Base-by-base conservation (phyloP, 2,329 filamentous ascomycete species). In the Pezicula carpinea region DNA sequence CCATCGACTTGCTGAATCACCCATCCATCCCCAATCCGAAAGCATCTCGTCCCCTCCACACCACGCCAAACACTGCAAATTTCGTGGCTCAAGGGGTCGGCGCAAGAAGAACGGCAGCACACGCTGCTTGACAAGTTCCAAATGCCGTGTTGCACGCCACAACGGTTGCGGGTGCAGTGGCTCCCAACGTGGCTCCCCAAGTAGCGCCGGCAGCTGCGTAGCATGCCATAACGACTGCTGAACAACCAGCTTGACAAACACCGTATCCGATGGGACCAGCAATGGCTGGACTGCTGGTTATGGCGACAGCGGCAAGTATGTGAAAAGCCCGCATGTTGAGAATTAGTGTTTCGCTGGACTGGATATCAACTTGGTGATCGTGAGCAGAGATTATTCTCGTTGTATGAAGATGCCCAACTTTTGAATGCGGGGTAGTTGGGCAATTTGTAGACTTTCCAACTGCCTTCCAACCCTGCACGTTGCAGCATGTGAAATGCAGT, bases 201-300 rank as follows among this genome's bases (percentile, higher is more conserved):
- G 66, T 67, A 38, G 57, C 62, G 0, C 73, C 72, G 1, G 66
- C 72, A 5, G 67, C 72, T 1, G 57, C 23, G 42, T 76, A 76
- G 50, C 72, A 77, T 0, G 72, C 69, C 54, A 66, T 68, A 0
- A 72, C 72, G 0, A 76, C 56, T 0, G 50, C 51, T 0, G 72
- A 57, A 29, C 74, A 77, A 4, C 73, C 73, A 0, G 67, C 66
- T 56, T 77, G 73, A 39, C 73, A 77, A 3, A 70, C 41, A 0
- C 67, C 72, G 49, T 77, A 77, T 7, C 56, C 64, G 2, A 55
- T 22, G 0, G 66, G 67, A 0, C 68, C 68, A 6, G 63, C 64
- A 1, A 44, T 36, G 26, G 47, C 47, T 8, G 29, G 36, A 13
- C 47, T 15, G 13, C 52, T 22, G 26, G 52, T 17, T 19, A 39